Evolutionary conservation across 2,329 filamentous ascomycete genomes (phyloP), one percentile per base, ranked within the genome.

Genomic region (Alternaria panax): DNA sequence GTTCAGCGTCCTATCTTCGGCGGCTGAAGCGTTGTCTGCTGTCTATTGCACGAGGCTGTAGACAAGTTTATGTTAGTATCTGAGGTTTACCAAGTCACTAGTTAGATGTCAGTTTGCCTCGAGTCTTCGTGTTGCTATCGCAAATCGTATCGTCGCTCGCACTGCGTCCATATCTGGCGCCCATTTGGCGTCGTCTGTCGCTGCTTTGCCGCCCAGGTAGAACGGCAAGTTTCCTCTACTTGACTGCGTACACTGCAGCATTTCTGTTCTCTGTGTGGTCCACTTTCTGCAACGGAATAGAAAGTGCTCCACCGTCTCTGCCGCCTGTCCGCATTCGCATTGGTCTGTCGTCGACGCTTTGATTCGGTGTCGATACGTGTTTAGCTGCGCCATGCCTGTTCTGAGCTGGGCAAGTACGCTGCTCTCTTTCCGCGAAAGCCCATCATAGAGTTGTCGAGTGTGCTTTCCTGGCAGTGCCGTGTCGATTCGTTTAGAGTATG

Each of bases 1-100:
- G 55, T 58, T 58, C 55, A 58, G 20, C 55, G 48, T 58, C 48
- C 48, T 53, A 58, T 58, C 55, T 53, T 53, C 55, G 41, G 55
- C 48, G 41, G 48, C 48, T 58, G 41, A 32, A 32, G 9, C 30
- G 30, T 8, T 53, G 55, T 53, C 55, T 58, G 55, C 55, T 58
- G 25, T 58, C 12, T 7, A 18, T 25, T 32, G 25, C 42, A 59
- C 50, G 34, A 59, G 56, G 24, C 52, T 32, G 38, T 54, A 5
- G 27, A 41, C 34, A 25, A 24, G 34, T 48, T 54, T 38, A 20
- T 40, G 56, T 59, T 57, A 57, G 46, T 50, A 34, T 22, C 25
- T 56, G 22, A 42, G 27, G n/a, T 41, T 48, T 42, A 50, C 18
- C 40, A 43, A 28, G 24, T 48, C 20, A 5, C 25, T 27, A 27